A percentile compares a stretch with the other conserved stretches of the same genome.
Conservation (phyloP, 176 grass and related monocot genomes). For the Microstegium vimineum region DNA sequence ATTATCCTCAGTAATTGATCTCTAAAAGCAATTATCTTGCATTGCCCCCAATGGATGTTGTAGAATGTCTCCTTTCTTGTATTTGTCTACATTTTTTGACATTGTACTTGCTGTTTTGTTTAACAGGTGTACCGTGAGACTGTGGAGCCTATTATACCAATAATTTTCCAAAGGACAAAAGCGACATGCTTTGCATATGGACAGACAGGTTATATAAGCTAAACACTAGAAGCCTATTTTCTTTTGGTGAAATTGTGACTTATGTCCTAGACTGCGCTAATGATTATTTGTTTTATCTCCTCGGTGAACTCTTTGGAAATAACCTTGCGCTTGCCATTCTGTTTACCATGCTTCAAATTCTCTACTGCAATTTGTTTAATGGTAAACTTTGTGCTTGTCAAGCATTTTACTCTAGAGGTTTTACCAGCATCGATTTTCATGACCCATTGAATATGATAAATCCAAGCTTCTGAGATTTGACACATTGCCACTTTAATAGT, state of each 20-base stretch:
- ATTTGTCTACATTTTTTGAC: background rate
- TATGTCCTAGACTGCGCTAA: background rate
- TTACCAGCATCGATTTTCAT: background rate
- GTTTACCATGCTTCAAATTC: background rate
- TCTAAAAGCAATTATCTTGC: background rate
- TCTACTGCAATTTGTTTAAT: background rate
- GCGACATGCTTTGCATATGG: slow-evolving; percentile 76
- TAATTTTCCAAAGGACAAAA: slow-evolving; percentile 67
- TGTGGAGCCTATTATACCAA: slow-evolving; percentile 62
- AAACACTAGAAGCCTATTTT: background rate
- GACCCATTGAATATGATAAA: slow-evolving; percentile 4
- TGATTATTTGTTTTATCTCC: background rate
- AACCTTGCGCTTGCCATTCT: background rate
- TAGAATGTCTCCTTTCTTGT: slow-evolving; percentile 9
- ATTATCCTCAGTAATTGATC: background rate
- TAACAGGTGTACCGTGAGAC: slow-evolving; percentile 63
- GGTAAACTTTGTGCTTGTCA: background rate
- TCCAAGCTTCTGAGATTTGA: background rate
- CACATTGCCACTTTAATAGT: background rate
- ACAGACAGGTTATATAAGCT: slow-evolving; percentile 58
- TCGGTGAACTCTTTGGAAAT: background rate
- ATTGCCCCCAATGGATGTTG: background rate
- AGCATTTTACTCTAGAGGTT: background rate
- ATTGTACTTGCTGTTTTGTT: background rate
- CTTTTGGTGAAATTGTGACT: background rate